Evolutionary conservation across 257 asterid species (phyloP).

Genomic region (Solanum piurae): DNA sequence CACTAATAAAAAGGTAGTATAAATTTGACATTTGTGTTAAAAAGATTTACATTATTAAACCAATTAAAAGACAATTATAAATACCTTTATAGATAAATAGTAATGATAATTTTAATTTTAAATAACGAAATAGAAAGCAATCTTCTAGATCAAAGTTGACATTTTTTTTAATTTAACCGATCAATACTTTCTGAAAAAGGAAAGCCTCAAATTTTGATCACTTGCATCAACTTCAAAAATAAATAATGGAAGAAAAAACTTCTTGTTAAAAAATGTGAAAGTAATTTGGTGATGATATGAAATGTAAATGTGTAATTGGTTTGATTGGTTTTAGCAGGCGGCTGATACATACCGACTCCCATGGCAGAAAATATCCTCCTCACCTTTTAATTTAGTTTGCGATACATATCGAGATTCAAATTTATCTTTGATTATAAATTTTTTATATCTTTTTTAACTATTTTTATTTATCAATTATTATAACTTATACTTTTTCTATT

Average conservation of each 20-base stretch:
- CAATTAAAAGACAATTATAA: not conserved
- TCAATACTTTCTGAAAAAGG: not conserved
- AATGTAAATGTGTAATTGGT: not conserved
- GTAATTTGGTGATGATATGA: not conserved
- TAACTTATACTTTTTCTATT: too few relatives aligned
- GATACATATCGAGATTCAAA: too few relatives aligned
- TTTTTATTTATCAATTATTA: too few relatives aligned
- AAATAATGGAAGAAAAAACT: not conserved
- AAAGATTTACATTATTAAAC: not conserved
- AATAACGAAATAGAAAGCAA: not conserved
- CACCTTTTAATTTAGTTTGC: too few relatives aligned
- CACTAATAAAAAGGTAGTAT: not conserved
- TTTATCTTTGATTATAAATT: too few relatives aligned
- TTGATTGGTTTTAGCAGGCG: not conserved
- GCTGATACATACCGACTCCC: not conserved
- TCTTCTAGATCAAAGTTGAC: not conserved
- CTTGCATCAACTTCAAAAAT: not conserved
- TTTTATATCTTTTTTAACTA: too few relatives aligned
- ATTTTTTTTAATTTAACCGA: not conserved
- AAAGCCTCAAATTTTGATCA: not conserved
- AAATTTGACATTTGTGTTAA: not conserved
- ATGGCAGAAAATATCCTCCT: not conserved
- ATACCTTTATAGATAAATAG: not conserved
- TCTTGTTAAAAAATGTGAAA: not conserved
- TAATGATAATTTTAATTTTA: not conserved